Evolutionary conservation across 2,329 filamentous ascomycete species (phyloP), one percentile per base, ranked within the genome.

Genomic region (Seiridium unicorne): DNA sequence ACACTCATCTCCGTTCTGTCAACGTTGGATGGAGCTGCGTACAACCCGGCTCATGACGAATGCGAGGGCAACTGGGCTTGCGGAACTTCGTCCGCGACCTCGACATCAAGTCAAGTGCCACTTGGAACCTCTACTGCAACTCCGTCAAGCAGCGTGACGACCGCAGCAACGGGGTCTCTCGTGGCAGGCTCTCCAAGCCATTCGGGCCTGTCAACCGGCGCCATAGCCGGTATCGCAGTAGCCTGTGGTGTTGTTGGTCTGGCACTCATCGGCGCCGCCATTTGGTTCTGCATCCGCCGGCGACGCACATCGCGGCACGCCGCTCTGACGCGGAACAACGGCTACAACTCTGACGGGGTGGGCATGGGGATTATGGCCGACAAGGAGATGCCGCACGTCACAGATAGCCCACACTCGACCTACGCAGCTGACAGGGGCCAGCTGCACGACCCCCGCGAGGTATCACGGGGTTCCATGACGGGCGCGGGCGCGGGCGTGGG

Each of bases 141-240:
- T 2, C 3, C 36, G 11, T 1, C 51, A 34, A 55, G 51, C 40
- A 32, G 13, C 32, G 5, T 3, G 9, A 13, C 51, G 7, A 13
- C 51, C 18, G 38, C n/a, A 32, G 6, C 51, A 38, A 36, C 13
- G n/a, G 13, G 8, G 53, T 9, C 51, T n/a, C 6, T 2, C 26
- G 54, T n/a, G 13, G 40, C 44, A n/a, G 38, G 44, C 44, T 34
- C 34, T 36, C 40, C 13, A 57, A 55, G 36, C 7, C 9, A 3
- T 44, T 57, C 62, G 44, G 68, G 73, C 2, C 71, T 83, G 3
- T 69, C 74, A 3, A 71, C 68, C 0, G 81, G 79, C 32, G 79
- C 79, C 57, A 79, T 78, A 42, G 77, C 75, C 18, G 81, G 81
- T 48, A 82, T 84, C 42, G 79, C 74, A 35, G 73, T 83, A 2